These are phyloP conservation scores for Colletotrichum noveboracense DNA, from an alignment of 2,329 filamentous ascomycete genomes.

Conservation along the genomic window DNA sequence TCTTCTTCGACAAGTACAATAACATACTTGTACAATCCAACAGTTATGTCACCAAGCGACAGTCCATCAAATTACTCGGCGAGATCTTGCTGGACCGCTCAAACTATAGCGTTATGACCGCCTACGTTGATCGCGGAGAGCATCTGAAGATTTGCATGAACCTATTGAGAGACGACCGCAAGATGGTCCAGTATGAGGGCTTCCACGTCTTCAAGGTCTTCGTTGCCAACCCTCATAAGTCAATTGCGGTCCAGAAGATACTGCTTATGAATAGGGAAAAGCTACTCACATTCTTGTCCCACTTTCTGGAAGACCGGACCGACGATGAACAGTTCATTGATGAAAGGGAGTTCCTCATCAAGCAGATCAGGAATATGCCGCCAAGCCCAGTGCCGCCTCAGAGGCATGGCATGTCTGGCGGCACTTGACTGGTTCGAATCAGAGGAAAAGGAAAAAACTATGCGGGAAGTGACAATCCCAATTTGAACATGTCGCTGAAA, in stretches of 20 bases:
- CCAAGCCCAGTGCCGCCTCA: constrained; percentile 59
- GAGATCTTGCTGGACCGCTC: constrained; percentile 93
- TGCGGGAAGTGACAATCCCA: neutral
- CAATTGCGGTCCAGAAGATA: constrained; percentile 93
- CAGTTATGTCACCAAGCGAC: constrained; percentile 96
- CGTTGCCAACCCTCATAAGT: constrained; percentile 98
- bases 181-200: constrained; percentile 99
- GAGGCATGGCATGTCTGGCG: constrained; percentile 33
- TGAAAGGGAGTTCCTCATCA: constrained; percentile 95
- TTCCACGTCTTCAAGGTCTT: constrained; percentile 99
- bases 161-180: constrained; percentile 89
- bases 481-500: neutral
- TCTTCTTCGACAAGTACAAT: constrained; percentile 94
- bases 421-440: neutral
- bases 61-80: constrained; percentile 96
- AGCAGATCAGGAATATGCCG: constrained; percentile 82
- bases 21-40: constrained; percentile 85
- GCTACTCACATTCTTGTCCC: constrained; percentile 84
- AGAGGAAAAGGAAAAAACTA: neutral
- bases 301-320: constrained; percentile 91
- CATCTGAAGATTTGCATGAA: constrained; percentile 99
- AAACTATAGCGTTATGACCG: constrained; percentile 98
- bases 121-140: constrained; percentile 93
- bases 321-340: constrained; percentile 99
- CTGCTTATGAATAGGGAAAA: constrained; percentile 95